These are phyloP conservation scores for Erucastrum elatum DNA, from an alignment of 345 rosid genomes.

Conservation along the genomic window DNA sequence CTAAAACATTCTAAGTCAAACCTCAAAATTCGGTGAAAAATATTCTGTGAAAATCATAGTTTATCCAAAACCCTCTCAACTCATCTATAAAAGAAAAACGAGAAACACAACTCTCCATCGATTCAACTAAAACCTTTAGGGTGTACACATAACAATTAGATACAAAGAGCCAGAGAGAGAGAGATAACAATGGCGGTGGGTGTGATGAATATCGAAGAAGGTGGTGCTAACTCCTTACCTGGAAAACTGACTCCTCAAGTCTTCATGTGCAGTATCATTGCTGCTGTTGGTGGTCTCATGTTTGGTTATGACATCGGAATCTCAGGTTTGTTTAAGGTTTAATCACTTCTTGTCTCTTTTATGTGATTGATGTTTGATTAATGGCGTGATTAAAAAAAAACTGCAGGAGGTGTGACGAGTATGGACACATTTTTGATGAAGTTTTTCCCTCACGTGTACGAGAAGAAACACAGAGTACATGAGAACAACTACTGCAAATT, in stretches of 20 bases:
- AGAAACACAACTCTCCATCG: not conserved
- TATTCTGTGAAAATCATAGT: not conserved
- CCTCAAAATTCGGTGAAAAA: not conserved
- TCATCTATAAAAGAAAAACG: not conserved
- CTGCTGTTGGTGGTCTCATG: slow-evolving; percentile 73
- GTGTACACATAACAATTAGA: not conserved
- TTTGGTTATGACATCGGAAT: slow-evolving; percentile 72
- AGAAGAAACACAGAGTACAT: slow-evolving; percentile 55
- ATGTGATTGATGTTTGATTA: not conserved
- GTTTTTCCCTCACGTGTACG: slow-evolving; percentile 66
- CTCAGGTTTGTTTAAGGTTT: slow-evolving; percentile 42
- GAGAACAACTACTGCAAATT: slow-evolving; percentile 80
- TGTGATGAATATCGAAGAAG: slow-evolving; percentile 15
- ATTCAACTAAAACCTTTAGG: not conserved
- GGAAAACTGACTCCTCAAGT: slow-evolving; percentile 44
- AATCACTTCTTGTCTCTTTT: not conserved
- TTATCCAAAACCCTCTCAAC: slow-evolving; percentile 5
- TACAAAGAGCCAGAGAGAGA: not conserved
- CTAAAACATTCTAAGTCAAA: not conserved
- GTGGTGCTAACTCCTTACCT: not conserved
- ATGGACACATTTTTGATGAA: slow-evolving; percentile 69
- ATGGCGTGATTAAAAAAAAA: not conserved
- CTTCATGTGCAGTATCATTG: slow-evolving; percentile 45
- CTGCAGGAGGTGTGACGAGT: slow-evolving; percentile 71
- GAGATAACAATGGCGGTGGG: slow-evolving; percentile 15